Evolutionary conservation across 164 flowering plant genomes (phyloP), one percentile per base, ranked within the genome.

Genomic region (Umbellularia californica): DNA sequence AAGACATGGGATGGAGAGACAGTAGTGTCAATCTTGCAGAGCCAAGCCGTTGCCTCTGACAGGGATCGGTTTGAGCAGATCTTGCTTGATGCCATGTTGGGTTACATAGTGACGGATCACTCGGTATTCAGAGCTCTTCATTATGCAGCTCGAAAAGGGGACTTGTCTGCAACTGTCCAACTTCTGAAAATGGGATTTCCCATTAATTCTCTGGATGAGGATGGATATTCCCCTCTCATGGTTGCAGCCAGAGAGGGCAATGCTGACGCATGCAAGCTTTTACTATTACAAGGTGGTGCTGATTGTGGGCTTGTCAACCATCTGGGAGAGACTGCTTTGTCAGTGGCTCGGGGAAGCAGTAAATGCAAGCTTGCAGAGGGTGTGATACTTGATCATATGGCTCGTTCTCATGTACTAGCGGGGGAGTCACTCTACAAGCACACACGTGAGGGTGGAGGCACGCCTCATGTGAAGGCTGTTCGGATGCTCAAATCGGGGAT

Each of bases 201-300:
- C 35, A 85, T 87, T 13, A 86, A 89, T 65, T 79, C 80, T 35
- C 75, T 81, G 2, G 88, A 89, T 35, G 87, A 85, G 22, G 88
- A 89, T 60, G 90, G 87, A 15, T 85, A 86, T 82, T 87, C 93
- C 12, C 90, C 96, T 25, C 88, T 91, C 15, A 91, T 91, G 96
- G 52, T 85, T 62, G 93, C 93, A 22, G 96, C 96, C 5, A 88
- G 79, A 70, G 92, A 87, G 78, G 90, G 87, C 69, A 85, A 87
- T 79, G 86, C 78, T 7, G 27, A 77, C 25, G 80, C 85, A 51
- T 91, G 93, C 71, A 70, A 80, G 72, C 83, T 85, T 23, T 71
- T 90, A 77, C 82, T 71, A 33, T 58, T 90, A 55, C 82, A 82
- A 19, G 62, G 47, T 3, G 93, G 92, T 2, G 90, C 91, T n/a